A percentile compares a stretch with the other conserved stretches of the same genome.
Evolutionary conservation across 2,329 filamentous ascomycete genomes (phyloP).

Genomic region (Plenodomus tracheiphilus): DNA sequence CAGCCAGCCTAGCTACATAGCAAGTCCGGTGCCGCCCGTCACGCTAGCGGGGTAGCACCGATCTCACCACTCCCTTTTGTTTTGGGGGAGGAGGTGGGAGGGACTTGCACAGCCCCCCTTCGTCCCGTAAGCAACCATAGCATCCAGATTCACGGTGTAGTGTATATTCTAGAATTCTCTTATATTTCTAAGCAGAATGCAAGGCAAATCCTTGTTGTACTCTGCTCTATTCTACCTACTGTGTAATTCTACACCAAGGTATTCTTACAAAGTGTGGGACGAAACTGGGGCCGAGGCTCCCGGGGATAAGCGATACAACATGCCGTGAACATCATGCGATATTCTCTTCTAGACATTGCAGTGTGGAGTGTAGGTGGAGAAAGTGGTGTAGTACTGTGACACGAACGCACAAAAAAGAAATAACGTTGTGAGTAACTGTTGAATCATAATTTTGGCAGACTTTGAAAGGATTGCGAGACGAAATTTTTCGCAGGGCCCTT

Average conservation of each 20-base stretch:
- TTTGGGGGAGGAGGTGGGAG: too few relatives aligned
- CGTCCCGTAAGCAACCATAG: not conserved
- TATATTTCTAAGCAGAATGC: not conserved
- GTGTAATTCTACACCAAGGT: too few relatives aligned
- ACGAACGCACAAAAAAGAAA: not conserved
- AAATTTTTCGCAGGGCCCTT: too few relatives aligned
- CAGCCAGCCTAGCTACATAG: too few relatives aligned
- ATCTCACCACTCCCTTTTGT: not conserved
- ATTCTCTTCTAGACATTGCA: too few relatives aligned
- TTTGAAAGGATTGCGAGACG: too few relatives aligned
- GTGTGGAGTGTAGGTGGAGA: too few relatives aligned
- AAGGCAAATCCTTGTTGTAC: too few relatives aligned
- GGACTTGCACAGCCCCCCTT: not conserved
- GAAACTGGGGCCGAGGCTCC: not conserved
- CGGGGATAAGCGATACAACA: not conserved
- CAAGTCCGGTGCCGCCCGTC: not conserved
- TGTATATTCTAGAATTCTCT: not conserved
- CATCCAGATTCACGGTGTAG: not conserved
- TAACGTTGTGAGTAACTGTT: not conserved
- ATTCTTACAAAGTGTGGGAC: too few relatives aligned
- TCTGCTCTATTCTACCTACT: too few relatives aligned
- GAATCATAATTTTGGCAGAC: not conserved
- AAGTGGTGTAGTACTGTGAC: too few relatives aligned
- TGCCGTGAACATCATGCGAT: not conserved
- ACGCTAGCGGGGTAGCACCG: not conserved